Base-by-base conservation (phyloP, 352 stramenopile genomes). In the Pythium chondricola region DNA sequence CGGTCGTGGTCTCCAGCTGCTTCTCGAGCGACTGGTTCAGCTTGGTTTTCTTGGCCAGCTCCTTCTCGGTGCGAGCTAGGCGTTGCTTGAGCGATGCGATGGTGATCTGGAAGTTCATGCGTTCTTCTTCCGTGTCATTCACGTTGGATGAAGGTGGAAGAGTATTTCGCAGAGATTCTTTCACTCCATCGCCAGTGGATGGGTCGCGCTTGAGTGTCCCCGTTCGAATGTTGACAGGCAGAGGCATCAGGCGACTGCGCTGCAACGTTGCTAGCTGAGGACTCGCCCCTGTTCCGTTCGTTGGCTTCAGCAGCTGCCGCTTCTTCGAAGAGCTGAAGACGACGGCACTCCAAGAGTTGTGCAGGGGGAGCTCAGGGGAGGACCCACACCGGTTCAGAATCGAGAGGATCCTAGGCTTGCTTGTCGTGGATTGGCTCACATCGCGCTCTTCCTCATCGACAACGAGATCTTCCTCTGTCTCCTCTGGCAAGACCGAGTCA, bases 271-370 rank as follows among this genome's bases (percentile, higher is more conserved):
- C 52, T 14, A 71, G 48, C 25, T 80, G 75, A 2, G 70, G 61
- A 17, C 70, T 70, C 31, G 61, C 52, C 21, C 68, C 65, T 5
- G n/a, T 56, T 31, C 44, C 49, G 11, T 48, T 54, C 0, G 26
- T 41, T 1, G 57, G 49, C 31, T 60, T 59, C 44, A 71, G 56
- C 7, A 82, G 27, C 2, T 71, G 58, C 3, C 75, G 57, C 52
- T 87, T 87, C 56, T 86, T 85, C 6, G 73, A 75, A 2, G 78
- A 85, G 33, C 67, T 85, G 48, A 83, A 89, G 7, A 85, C 78
- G 1, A 25, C 48, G 0, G 73, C 44, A 43, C 69, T 83, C 10
- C 65, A 58, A 2, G 65, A 59, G 47, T 70, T 89, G 40, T 81
- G 58, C 2, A 83, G 63, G 17, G 78, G 78, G 0, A 89, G 52